Evolutionary conservation across 2,329 filamentous ascomycete species (phyloP).

Genomic region (Knufia fluminis): DNA sequence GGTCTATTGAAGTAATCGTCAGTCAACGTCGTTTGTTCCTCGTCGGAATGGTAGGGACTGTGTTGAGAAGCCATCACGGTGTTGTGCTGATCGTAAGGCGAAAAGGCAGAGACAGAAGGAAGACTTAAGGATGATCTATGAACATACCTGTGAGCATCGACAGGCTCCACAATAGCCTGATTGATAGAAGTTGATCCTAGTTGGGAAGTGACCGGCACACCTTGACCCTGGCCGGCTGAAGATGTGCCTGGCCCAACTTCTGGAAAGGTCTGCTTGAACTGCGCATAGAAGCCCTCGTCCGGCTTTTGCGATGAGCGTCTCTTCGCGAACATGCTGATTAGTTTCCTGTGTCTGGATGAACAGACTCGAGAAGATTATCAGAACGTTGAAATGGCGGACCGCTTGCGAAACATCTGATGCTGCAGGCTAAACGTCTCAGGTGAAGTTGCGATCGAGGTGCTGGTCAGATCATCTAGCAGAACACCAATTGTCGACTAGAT

Average conservation of each 20-base stretch:
- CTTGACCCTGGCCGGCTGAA: conserved; percentile 35
- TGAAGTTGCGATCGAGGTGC: conserved; percentile 12
- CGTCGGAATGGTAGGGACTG: conserved; percentile 7
- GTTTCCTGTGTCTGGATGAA: conserved; percentile 14
- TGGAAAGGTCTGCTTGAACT: conserved; percentile 76
- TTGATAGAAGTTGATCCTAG: conserved; percentile 23
- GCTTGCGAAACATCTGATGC: conserved; percentile 39
- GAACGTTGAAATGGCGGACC: conserved; percentile 29
- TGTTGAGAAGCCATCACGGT: conserved; percentile 14
- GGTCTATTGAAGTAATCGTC: conserved; percentile 27
- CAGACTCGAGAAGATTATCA: conserved; percentile 13
- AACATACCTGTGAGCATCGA: conserved; percentile 21
- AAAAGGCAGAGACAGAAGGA: conserved; percentile 7
- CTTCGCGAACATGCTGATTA: conserved; percentile 15
- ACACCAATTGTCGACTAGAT: background rate
- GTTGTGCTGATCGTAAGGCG: conserved; percentile 6
- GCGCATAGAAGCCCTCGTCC: conserved; percentile 70
- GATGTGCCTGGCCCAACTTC: conserved; percentile 52
- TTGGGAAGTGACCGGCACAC: conserved; percentile 33
- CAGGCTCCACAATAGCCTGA: conserved; percentile 21
- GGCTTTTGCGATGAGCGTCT: conserved; percentile 79
- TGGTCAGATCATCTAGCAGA: conserved; percentile 16
- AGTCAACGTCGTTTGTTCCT: conserved; percentile 8
- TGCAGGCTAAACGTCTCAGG: conserved; percentile 20
- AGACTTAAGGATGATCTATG: conserved; percentile 5